Conservation (phyloP, 108 stramenopile species). For the Aurantiochytrium sp. region DNA sequence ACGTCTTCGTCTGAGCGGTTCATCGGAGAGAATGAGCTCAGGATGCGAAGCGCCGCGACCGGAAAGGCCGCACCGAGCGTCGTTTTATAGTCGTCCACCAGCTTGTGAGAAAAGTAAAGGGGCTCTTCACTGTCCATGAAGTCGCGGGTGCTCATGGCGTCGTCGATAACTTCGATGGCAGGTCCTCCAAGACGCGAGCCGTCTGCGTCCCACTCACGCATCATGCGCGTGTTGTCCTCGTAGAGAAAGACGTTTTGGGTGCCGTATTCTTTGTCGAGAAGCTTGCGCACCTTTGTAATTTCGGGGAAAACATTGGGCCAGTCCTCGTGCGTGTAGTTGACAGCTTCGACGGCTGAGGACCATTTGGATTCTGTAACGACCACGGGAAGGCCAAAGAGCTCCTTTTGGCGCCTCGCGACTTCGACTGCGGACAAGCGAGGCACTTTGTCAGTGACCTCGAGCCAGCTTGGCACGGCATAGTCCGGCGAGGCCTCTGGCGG, state of each 20-base stretch:
- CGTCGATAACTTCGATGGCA: background rate
- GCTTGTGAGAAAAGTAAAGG: background rate
- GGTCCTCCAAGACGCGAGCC: background rate
- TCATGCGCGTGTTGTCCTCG: background rate
- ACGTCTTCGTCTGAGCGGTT: background rate
- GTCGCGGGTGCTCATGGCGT: background rate
- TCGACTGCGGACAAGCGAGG: background rate
- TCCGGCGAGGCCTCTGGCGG: background rate
- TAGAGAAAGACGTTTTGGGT: background rate
- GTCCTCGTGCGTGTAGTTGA: background rate
- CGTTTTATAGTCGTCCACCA: background rate
- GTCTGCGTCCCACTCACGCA: background rate
- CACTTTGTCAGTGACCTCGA: background rate
- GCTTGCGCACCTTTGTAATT: background rate
- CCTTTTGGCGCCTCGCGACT: background rate
- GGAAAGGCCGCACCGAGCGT: background rate
- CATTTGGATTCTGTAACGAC: background rate
- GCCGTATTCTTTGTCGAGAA: background rate
- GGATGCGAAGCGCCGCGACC: background rate
- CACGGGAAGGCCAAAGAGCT: background rate
- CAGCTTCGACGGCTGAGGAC: background rate
- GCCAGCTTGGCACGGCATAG: background rate
- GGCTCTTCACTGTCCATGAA: background rate
- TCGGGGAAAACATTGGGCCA: background rate
- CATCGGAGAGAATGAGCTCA: background rate